Percentiles rank a stretch among this genome's conserved stretches.
phyloP scores from a whole-genome alignment of 2,329 filamentous ascomycete species.

The Orbilia blumenaviensis region DNA sequence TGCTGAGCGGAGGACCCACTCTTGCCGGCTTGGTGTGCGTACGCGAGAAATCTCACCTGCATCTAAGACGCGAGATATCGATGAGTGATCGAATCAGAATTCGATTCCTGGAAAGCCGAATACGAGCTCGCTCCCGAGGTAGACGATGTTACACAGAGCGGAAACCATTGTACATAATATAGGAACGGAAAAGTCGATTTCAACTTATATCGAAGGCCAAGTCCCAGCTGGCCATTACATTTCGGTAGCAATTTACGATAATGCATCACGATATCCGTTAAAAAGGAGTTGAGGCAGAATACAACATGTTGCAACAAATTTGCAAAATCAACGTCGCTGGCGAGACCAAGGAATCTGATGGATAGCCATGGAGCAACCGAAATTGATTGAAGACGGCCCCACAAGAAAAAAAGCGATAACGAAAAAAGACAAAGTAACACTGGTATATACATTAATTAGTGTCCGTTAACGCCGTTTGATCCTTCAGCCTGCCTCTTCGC shows the following conservation, averaged over 20 bases:
- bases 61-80: neutral
- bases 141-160: neutral
- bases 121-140: constrained; percentile 3
- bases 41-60: constrained; percentile 12
- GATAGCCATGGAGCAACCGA: neutral
- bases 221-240: neutral
- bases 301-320: too few species aligned
- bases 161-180: neutral
- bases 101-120: neutral
- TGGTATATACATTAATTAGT: neutral
- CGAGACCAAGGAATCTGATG: too few species aligned
- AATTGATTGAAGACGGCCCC: neutral
- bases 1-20: neutral
- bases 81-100: constrained; percentile 1
- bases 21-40: constrained; percentile 8
- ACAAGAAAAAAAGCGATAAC: neutral
- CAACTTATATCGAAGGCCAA: neutral
- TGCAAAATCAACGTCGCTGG: neutral
- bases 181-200: neutral
- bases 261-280: neutral
- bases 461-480: constrained; percentile 26
- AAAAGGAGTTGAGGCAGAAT: neutral
- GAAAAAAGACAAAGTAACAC: neutral
- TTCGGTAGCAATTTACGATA: neutral
- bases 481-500: constrained; percentile 60